These are phyloP conservation scores for Linnemannia elongata DNA, from an alignment of 192 early-diverging fungal genomes.

Conservation along the genomic window DNA sequence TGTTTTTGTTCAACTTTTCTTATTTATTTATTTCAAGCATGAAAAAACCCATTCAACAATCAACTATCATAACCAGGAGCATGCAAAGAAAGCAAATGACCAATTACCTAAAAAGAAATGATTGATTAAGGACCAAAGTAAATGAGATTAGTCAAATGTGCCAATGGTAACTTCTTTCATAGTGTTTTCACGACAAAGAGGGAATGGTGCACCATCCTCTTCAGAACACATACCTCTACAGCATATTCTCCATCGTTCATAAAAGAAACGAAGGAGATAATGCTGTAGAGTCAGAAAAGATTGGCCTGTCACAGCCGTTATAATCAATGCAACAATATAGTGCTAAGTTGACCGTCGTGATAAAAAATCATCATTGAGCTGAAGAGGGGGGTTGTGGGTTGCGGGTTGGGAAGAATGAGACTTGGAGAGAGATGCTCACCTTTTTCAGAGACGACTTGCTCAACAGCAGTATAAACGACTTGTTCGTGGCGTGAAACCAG, in stretches of 20 bases:
- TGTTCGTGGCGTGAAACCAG: background rate
- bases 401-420: background rate
- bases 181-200: background rate
- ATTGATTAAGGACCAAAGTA: background rate
- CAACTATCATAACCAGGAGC: background rate
- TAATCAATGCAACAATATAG: slow-evolving; percentile 56
- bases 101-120: background rate
- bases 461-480: background rate
- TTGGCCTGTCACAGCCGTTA: slow-evolving; percentile 62
- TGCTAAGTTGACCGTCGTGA: slow-evolving; percentile 71
- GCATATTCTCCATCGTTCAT: background rate
- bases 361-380: slow-evolving; percentile 64
- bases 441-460: background rate
- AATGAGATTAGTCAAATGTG: slow-evolving; percentile 8
- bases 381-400: background rate
- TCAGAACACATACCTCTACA: slow-evolving; percentile 14
- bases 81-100: background rate
- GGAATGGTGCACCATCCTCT: background rate
- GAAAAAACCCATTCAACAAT: background rate
- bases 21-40: background rate
- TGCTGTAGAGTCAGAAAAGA: slow-evolving; percentile 39
- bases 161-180: background rate
- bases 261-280: background rate
- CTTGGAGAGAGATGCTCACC: slow-evolving; percentile 13
- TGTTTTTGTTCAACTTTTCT: background rate